Conservation (phyloP, 192 early-diverging fungal species). For the Gaertneriomyces sp. region DNA sequence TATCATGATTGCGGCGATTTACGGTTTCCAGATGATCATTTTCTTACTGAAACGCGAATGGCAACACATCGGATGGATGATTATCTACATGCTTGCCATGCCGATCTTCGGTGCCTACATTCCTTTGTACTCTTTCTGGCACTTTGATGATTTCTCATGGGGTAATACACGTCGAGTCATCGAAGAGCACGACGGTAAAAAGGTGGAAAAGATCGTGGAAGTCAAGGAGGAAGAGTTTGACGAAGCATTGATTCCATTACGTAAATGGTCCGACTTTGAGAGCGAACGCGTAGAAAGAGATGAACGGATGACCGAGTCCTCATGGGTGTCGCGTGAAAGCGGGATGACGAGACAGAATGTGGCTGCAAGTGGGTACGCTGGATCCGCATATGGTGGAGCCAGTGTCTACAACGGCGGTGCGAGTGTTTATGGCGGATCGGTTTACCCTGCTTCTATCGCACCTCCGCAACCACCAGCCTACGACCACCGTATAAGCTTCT, state of each 20-base stretch:
- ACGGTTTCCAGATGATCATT: slow-evolving; percentile 84
- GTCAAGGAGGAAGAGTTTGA: slow-evolving; percentile 72
- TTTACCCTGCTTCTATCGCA: slow-evolving; percentile 28
- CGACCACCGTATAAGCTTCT: slow-evolving; percentile 9
- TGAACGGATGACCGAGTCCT: slow-evolving; percentile 7
- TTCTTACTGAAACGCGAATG: slow-evolving; percentile 69
- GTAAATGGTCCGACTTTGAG: slow-evolving; percentile 86
- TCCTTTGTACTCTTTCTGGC: slow-evolving; percentile 95
- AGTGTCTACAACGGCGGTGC: slow-evolving; percentile 19
- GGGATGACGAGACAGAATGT: slow-evolving; percentile 12
- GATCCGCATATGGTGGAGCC: slow-evolving; percentile 31
- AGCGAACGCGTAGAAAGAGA: slow-evolving; percentile 37
- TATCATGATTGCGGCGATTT: slow-evolving; percentile 73
- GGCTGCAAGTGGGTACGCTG: slow-evolving; percentile 22
- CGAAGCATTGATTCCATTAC: slow-evolving; percentile 72
- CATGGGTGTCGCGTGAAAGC: slow-evolving; percentile 16
- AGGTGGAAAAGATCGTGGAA: slow-evolving; percentile 27
- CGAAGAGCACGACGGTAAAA: slow-evolving; percentile 68
- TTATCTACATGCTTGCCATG: slow-evolving; percentile 88
- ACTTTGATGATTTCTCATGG: slow-evolving; percentile 99
- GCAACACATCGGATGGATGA: slow-evolving; percentile 75
- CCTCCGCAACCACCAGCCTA: slow-evolving; percentile 3
- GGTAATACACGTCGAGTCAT: slow-evolving; percentile 93
- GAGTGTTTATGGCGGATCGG: slow-evolving; percentile 28
- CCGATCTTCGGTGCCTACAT: slow-evolving; percentile 91